Evolutionary conservation across 1,284 basidiomycete species (phyloP).

Genomic region (Boletus mariae): DNA sequence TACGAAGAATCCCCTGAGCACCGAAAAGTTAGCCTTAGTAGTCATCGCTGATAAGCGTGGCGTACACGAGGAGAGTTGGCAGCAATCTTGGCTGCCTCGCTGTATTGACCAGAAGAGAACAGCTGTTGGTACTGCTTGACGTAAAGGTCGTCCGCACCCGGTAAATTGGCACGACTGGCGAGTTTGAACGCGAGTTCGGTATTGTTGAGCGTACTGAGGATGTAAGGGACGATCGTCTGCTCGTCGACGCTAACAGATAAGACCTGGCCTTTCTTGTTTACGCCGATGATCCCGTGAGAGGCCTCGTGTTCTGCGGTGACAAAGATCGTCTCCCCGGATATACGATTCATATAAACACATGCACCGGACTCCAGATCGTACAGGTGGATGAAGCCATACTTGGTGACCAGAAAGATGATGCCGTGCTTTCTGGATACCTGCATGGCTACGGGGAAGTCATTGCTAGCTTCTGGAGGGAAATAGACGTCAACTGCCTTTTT

Average conservation of each 20-base stretch:
- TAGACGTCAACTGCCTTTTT: conserved; percentile 99
- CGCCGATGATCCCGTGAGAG: conserved; percentile 94
- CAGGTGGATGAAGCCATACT: conserved; percentile 99
- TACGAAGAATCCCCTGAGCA: conserved; percentile 90
- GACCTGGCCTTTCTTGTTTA: conserved; percentile 99
- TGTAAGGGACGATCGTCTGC: conserved; percentile 93
- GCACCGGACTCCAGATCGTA: conserved; percentile 99
- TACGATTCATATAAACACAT: conserved; percentile 99
- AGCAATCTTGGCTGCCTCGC: conserved; percentile 97
- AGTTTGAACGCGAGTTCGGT: conserved; percentile 98
- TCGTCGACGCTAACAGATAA: conserved; percentile 97
- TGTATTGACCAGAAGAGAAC: conserved; percentile 88
- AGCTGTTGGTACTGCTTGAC: conserved; percentile 94
- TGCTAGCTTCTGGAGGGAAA: conserved; percentile 97
- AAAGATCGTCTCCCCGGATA: conserved; percentile 99
- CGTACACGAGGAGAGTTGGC: conserved; percentile 90
- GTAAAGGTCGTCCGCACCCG: conserved; percentile 97
- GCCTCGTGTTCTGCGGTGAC: conserved; percentile 96
- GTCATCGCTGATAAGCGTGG: background rate
- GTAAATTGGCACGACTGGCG: conserved; percentile 94
- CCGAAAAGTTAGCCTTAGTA: conserved; percentile 9
- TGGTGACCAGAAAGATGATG: conserved; percentile 96
- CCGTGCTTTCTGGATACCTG: conserved; percentile 98
- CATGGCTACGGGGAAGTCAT: conserved; percentile 99
- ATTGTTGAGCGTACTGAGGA: conserved; percentile 92